A percentile compares a stretch with the other conserved stretches of the same genome.
These are phyloP conservation scores for Lithocarpus polystachyus DNA, from an alignment of 306 rosid genomes.

Conservation along the genomic window DNA sequence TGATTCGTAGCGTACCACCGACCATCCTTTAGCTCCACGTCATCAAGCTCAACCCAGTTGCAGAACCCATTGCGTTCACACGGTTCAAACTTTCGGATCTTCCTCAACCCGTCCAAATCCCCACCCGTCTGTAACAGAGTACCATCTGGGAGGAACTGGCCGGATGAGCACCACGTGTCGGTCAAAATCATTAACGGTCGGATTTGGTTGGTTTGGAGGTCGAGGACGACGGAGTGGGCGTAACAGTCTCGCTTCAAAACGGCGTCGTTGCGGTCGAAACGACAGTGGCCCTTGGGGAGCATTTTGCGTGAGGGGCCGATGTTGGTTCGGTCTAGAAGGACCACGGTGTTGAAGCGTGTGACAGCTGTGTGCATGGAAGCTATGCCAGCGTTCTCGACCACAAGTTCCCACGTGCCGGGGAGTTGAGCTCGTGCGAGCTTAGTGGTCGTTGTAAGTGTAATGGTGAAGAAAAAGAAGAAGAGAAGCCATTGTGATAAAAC, in stretches of 20 bases:
- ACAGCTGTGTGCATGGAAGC: constrained; percentile 95
- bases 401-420: constrained; percentile 88
- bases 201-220: constrained; percentile 51
- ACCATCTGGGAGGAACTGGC: constrained; percentile 80
- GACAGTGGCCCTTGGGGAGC: constrained; percentile 58
- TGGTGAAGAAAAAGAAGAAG: neutral
- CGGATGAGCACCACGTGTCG: constrained; percentile 97
- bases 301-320: constrained; percentile 67
- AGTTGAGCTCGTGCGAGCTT: constrained; percentile 44
- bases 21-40: constrained; percentile 46
- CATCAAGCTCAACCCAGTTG: constrained; percentile 72
- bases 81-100: constrained; percentile 64
- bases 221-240: constrained; percentile 72
- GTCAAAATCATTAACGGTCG: constrained; percentile 71
- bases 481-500: constrained; percentile 5
- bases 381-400: constrained; percentile 65
- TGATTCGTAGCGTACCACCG: constrained; percentile 87
- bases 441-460: neutral
- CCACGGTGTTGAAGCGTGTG: constrained; percentile 78
- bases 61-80: constrained; percentile 43
- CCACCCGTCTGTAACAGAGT: constrained; percentile 82
- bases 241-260: constrained; percentile 63
- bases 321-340: constrained; percentile 82
- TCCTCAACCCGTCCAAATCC: constrained; percentile 62
- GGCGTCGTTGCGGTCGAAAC: constrained; percentile 48